Evolutionary conservation across 192 early-diverging fungal species (phyloP).

Genomic region (Rhizoclosmatium globosum): DNA sequence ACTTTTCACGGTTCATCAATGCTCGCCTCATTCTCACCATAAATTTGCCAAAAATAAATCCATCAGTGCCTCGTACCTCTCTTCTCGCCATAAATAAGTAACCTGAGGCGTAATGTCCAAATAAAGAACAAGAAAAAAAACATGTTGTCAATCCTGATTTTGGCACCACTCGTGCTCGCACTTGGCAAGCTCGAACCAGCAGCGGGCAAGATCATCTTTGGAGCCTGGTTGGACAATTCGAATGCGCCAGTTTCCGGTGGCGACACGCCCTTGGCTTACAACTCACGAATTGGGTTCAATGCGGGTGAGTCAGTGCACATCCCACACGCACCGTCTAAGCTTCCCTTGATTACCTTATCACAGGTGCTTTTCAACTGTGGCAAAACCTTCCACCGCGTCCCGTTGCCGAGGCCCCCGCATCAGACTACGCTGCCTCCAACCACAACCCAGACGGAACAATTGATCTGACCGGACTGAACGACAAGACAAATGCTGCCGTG

Average conservation of each 20-base stretch:
- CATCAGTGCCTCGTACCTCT: too few relatives aligned
- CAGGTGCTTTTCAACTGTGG: conserved; percentile 28
- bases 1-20: too few relatives aligned
- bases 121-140: too few relatives aligned
- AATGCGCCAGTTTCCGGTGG: neutral
- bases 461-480: conserved; percentile 19
- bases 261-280: conserved; percentile 12
- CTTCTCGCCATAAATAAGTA: too few relatives aligned
- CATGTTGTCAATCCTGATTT: too few relatives aligned
- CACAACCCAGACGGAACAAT: conserved; percentile 22
- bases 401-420: neutral
- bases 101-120: too few relatives aligned
- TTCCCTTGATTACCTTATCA: neutral
- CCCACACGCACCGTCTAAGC: neutral
- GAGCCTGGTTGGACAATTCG: conserved; percentile 29
- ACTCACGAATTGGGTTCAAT: conserved; percentile 29
- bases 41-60: too few relatives aligned
- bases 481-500: conserved; percentile 33
- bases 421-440: neutral
- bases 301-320: conserved; percentile 7
- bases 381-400: conserved; percentile 11
- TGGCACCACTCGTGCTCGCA: too few relatives aligned
- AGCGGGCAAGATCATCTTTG: conserved; percentile 25
- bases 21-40: too few relatives aligned
- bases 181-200: conserved; percentile 18